Percentiles rank a stretch among this genome's conserved stretches.
phyloP scores from a whole-genome alignment of 305 asterid species.

The Caryopteris hybrid region DNA sequence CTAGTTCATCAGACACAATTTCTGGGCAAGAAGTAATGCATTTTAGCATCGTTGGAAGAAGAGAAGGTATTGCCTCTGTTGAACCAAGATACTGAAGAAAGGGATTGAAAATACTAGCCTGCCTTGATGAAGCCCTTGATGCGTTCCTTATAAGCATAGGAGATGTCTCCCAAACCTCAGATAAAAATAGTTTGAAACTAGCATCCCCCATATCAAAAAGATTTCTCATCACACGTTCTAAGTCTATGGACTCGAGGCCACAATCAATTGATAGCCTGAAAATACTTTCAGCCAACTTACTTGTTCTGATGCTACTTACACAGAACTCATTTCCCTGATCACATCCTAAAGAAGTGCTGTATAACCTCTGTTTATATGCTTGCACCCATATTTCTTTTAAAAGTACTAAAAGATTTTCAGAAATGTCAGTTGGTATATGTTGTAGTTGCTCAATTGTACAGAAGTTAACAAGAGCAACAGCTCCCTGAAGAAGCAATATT shows the following conservation, averaged over 20 bases:
- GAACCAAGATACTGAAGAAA: slow-evolving; percentile 39
- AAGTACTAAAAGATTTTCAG: slow-evolving; percentile 24
- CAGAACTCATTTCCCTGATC: slow-evolving; percentile 20
- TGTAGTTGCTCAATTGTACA: slow-evolving; percentile 49
- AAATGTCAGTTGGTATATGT: slow-evolving; percentile 34
- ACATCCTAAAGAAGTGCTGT: slow-evolving; percentile 11
- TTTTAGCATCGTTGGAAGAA: slow-evolving; percentile 48
- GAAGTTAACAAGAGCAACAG: slow-evolving; percentile 48
- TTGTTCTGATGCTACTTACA: slow-evolving; percentile 32
- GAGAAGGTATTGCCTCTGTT: slow-evolving; percentile 32
- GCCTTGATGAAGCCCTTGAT: slow-evolving; percentile 24
- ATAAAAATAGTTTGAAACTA: slow-evolving; percentile 42
- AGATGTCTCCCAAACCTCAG: slow-evolving; percentile 58
- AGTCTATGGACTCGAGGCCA: slow-evolving; percentile 15
- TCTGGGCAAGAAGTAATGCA: slow-evolving; percentile 60
- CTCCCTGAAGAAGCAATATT: slow-evolving; percentile 45
- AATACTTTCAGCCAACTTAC: slow-evolving; percentile 53
- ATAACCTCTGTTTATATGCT: slow-evolving; percentile 32
- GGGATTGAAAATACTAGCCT: slow-evolving; percentile 34
- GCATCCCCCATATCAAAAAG: slow-evolving; percentile 35
- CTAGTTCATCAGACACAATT: slow-evolving; percentile 60
- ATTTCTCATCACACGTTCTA: slow-evolving; percentile 27
- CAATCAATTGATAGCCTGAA: slow-evolving; percentile 48
- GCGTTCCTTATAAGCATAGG: slow-evolving; percentile 43
- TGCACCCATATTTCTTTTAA: slow-evolving; percentile 43